Evolutionary conservation across 2,329 filamentous ascomycete species (phyloP).

Genomic region (Penicillium psychrosexuale): DNA sequence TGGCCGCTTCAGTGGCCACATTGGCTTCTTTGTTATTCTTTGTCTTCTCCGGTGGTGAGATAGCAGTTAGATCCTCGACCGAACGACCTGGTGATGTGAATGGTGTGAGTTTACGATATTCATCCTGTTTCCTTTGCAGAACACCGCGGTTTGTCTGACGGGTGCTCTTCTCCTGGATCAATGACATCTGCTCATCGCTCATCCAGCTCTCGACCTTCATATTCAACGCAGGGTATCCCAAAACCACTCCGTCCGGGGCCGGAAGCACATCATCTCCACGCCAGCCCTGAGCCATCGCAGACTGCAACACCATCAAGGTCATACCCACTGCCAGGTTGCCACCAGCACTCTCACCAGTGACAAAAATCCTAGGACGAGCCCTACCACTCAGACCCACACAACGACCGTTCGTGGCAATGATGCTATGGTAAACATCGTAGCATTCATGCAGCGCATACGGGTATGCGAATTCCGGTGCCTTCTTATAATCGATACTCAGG

Average conservation of each 20-base stretch:
- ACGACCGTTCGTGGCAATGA: slow-evolving; percentile 68
- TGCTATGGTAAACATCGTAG: slow-evolving; percentile 76
- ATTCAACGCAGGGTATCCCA: slow-evolving; percentile 87
- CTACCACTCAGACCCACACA: slow-evolving; percentile 72
- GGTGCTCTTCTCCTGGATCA: slow-evolving; percentile 80
- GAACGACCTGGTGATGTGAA: slow-evolving; percentile 74
- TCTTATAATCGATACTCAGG: slow-evolving; percentile 85
- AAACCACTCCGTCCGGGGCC: slow-evolving; percentile 72
- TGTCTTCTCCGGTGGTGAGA: slow-evolving; percentile 17
- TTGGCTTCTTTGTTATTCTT: slow-evolving; percentile 20
- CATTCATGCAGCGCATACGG: slow-evolving; percentile 84
- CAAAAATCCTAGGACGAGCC: slow-evolving; percentile 63
- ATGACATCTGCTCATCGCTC: slow-evolving; percentile 94
- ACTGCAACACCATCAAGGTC: slow-evolving; percentile 85
- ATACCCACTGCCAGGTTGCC: slow-evolving; percentile 77
- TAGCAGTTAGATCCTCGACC: slow-evolving; percentile 56
- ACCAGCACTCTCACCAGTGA: slow-evolving; percentile 78
- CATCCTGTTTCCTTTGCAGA: slow-evolving; percentile 77
- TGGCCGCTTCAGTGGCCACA: slow-evolving; percentile 22
- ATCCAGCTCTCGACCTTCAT: slow-evolving; percentile 99
- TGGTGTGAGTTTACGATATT: slow-evolving; percentile 77
- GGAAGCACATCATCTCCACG: slow-evolving; percentile 62
- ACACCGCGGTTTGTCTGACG: slow-evolving; percentile 76
- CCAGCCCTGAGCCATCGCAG: slow-evolving; percentile 57
- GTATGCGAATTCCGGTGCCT: slow-evolving; percentile 80